Base-by-base conservation (phyloP, 2,329 filamentous ascomycete genomes). In the Colletotrichum ledebouriae region DNA sequence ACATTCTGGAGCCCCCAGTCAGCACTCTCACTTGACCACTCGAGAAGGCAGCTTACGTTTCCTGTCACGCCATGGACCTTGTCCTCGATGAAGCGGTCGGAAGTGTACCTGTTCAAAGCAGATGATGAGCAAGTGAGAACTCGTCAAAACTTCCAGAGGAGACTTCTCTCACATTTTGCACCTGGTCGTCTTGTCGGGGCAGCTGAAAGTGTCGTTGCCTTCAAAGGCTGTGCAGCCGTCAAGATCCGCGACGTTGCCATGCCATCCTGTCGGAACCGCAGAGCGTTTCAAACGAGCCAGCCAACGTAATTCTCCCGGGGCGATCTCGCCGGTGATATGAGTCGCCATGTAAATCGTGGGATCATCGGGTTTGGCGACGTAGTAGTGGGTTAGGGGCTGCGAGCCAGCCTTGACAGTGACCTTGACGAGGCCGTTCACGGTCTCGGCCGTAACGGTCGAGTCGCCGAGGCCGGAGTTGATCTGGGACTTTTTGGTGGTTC, bases 1-100 rank as follows among this genome's bases (percentile, higher is more conserved):
- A 72, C 67, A 6, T 72, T 71, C 73, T 77, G 63, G 62, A 37
- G 67, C 76, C 20, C 0, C 1, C 4, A 5, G 2, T 10, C 10
- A 78, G 65, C 7, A 73, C 17, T 33, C 25, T 34, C 49, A 0
- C 0, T 13, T 7, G 73, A 39, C 37, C 11, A 12, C 9, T 15
- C 37, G 15, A 15, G 10, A 13, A 39, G 11, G 37, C 15, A 39
- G 81, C 70, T 60, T 41, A 69, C 61, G 4, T 46, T 12, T 13
- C 66, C 66, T 1, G 55, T 69, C 20, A 69, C 57, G 71, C 87
- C 89, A 73, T 89, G 87, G 25, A 86, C 81, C 17, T 82, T 76
- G 70, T 90, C 85, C 64, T 89, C 87, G 67, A 90, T 89, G 74
- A 89, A 89, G 22, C 87, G 83, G 65, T 89, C 80, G 33, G 84